Conservation (phyloP, 1,284 basidiomycete genomes). For the Xerocomus minutiporus region DNA sequence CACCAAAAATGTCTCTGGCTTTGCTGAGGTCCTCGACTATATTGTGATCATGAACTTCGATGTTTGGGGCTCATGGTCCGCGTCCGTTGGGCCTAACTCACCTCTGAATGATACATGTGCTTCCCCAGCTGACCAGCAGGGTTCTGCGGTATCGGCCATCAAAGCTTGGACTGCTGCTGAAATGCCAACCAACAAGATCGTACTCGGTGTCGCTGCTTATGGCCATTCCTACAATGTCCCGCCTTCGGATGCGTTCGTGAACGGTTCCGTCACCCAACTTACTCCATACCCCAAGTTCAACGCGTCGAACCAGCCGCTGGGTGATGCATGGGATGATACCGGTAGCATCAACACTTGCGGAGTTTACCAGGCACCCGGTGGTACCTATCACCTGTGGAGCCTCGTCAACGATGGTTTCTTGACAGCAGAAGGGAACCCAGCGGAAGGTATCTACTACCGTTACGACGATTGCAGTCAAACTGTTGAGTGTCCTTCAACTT, state of each 20-base stretch:
- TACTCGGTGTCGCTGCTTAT: slow-evolving; percentile 62
- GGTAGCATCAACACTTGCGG: slow-evolving; percentile 39
- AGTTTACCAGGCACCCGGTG: slow-evolving; percentile 30
- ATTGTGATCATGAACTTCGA: slow-evolving; percentile 76
- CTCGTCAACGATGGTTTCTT: slow-evolving; percentile 41
- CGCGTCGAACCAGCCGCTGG: slow-evolving; percentile 34
- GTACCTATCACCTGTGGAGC: slow-evolving; percentile 41
- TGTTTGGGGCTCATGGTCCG: slow-evolving; percentile 54
- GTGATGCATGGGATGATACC: slow-evolving; percentile 40
- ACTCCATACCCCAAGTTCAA: slow-evolving; percentile 39
- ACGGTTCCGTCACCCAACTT: slow-evolving; percentile 23
- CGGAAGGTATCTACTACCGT: slow-evolving; percentile 37
- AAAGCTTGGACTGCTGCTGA: slow-evolving; percentile 58
- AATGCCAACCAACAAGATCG: slow-evolving; percentile 58
- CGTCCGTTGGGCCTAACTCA: slow-evolving; percentile 59
- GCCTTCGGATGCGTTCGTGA: slow-evolving; percentile 28
- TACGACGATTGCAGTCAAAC: slow-evolving; percentile 49
- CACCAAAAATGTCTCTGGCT: slow-evolving; percentile 47
- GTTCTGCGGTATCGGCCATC: slow-evolving; percentile 63
- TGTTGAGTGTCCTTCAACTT: slow-evolving; percentile 30
- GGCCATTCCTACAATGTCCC: slow-evolving; percentile 44
- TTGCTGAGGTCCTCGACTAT: slow-evolving; percentile 49
- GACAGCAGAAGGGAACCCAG: slow-evolving; percentile 33
- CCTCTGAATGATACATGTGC: slow-evolving; percentile 62
- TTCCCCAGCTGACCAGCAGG: slow-evolving; percentile 47